Conservation (phyloP, 1,284 basidiomycete genomes). For the Ustilago bromivora region DNA sequence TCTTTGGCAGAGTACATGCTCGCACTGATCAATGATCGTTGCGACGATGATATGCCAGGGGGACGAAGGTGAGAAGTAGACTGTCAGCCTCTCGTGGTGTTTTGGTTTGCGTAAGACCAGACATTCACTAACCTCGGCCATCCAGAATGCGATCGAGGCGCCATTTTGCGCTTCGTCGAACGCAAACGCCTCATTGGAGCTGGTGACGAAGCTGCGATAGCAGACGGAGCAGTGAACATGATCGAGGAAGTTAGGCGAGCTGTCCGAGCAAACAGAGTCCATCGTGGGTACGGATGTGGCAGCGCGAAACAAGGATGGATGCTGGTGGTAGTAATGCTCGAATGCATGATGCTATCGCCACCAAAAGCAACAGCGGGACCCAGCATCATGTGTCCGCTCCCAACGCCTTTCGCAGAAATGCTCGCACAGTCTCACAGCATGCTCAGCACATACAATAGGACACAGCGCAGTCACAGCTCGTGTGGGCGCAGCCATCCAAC, state of each 20-base stretch:
- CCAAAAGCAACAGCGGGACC: background rate
- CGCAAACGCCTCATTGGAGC: background rate
- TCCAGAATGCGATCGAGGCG: slow-evolving; percentile 25
- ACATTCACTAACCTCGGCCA: slow-evolving; percentile 32
- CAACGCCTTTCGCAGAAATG: too few species aligned
- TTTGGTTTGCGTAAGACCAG: background rate
- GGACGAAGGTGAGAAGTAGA: background rate
- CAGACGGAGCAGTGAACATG: slow-evolving; percentile 43
- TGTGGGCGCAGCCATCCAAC: background rate
- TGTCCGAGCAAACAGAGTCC: slow-evolving; percentile 3
- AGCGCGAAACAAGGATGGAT: background rate
- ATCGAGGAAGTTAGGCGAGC: slow-evolving; percentile 17
- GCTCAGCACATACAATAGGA: background rate
- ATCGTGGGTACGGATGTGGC: background rate
- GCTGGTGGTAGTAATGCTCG: background rate
- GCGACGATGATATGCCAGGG: background rate
- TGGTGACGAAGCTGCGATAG: slow-evolving; percentile 7
- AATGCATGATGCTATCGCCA: background rate
- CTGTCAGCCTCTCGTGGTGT: background rate
- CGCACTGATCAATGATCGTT: slow-evolving; percentile 20
- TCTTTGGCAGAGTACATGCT: slow-evolving; percentile 40
- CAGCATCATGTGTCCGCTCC: too few species aligned
- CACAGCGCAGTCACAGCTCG: background rate
- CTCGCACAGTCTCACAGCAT: background rate
- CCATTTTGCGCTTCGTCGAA: background rate